Percentiles rank a stretch among this genome's conserved stretches.
These are phyloP conservation scores for Chrysoporthe puriensis DNA, from an alignment of 2,329 filamentous ascomycete species.

Conservation along the genomic window DNA sequence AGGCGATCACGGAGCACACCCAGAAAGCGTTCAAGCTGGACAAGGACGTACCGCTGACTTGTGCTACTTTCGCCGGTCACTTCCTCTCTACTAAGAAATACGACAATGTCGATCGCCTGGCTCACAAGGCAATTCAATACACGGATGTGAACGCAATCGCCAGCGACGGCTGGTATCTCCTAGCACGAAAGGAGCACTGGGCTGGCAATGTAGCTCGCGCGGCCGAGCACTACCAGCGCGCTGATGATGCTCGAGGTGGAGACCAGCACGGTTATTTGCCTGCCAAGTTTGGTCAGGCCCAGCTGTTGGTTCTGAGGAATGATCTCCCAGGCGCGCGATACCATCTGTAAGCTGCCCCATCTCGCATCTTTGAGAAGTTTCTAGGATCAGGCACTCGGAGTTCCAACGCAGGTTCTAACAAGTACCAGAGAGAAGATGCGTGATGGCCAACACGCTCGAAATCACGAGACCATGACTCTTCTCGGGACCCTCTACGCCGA, in stretches of 20 bases:
- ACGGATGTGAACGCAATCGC: slow-evolving; percentile 96
- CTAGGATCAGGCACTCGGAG: neutral
- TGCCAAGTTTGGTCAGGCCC: slow-evolving; percentile 91
- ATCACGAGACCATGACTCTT: slow-evolving; percentile 86
- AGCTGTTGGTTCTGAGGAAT: slow-evolving; percentile 81
- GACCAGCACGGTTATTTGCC: slow-evolving; percentile 90
- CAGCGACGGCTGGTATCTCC: slow-evolving; percentile 95
- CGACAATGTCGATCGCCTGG: slow-evolving; percentile 80
- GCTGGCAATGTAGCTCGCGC: slow-evolving; percentile 75
- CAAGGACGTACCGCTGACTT: slow-evolving; percentile 87
- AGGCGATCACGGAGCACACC: slow-evolving; percentile 91
- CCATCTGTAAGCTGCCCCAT: slow-evolving; percentile 54
- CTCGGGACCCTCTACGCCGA: slow-evolving; percentile 92
- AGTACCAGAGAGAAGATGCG: slow-evolving; percentile 72
- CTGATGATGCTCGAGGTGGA: slow-evolving; percentile 89
- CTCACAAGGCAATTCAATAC: slow-evolving; percentile 90
- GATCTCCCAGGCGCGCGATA: slow-evolving; percentile 93
- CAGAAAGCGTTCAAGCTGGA: slow-evolving; percentile 93
- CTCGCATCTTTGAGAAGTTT: neutral
- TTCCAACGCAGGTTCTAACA: neutral
- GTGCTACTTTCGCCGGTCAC: slow-evolving; percentile 86
- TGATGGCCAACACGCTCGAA: slow-evolving; percentile 76
- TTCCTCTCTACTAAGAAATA: slow-evolving; percentile 84
- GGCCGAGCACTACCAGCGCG: slow-evolving; percentile 82
- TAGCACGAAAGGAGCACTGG: slow-evolving; percentile 90